Evolutionary conservation across 306 rosid genomes (phyloP).

Genomic region (Hippophae rhamnoides): DNA sequence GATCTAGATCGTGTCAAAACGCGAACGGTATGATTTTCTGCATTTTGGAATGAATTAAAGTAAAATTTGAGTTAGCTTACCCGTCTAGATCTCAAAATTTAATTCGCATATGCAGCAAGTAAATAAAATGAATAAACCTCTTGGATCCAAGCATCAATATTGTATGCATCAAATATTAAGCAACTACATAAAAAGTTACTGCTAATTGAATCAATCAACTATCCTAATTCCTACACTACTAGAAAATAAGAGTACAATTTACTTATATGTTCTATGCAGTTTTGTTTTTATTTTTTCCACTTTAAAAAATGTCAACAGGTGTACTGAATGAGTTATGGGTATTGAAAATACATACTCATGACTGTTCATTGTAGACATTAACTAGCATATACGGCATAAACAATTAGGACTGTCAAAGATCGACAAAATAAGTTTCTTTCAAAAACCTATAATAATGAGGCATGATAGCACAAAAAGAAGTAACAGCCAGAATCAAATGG

Average conservation of each 20-base stretch:
- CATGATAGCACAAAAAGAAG: too few relatives aligned
- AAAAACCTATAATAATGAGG: too few relatives aligned
- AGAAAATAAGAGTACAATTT: slow-evolving; percentile 2
- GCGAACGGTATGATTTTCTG: slow-evolving; percentile 69
- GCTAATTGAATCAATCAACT: slow-evolving; percentile 14
- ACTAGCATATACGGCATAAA: neutral
- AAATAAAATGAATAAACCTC: slow-evolving; percentile 11
- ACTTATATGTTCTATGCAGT: slow-evolving; percentile 1
- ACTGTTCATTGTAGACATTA: neutral
- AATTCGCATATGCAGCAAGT: slow-evolving; percentile 6
- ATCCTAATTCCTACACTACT: neutral
- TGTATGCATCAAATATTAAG: slow-evolving; percentile 10
- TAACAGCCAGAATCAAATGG: too few relatives aligned
- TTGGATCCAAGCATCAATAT: slow-evolving; percentile 8
- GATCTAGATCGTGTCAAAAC: slow-evolving; percentile 89
- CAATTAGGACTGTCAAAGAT: too few relatives aligned
- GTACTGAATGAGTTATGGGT: neutral
- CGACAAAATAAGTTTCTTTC: too few relatives aligned
- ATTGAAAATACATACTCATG: neutral
- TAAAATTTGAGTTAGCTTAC: neutral
- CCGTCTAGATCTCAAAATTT: slow-evolving; percentile 9
- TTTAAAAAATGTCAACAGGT: neutral
- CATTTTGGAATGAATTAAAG: slow-evolving; percentile 11
- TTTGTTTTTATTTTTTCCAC: neutral
- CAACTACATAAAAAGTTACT: neutral